Conservation (phyloP, 176 grass and related monocot genomes). For the Rhynchospora breviuscula region DNA sequence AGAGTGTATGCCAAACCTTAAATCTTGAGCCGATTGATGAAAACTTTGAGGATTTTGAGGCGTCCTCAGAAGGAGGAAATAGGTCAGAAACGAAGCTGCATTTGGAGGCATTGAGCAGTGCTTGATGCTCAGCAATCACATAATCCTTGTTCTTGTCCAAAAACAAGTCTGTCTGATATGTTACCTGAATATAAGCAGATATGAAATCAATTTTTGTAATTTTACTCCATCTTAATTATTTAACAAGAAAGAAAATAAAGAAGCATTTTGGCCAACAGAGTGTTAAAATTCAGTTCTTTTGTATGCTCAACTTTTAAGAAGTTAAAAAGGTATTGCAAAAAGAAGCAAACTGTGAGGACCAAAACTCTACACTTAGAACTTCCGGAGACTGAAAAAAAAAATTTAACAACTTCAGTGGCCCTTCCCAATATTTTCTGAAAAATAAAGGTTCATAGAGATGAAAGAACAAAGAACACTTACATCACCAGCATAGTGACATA, state of each 20-base stretch:
- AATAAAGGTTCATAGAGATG: neutral
- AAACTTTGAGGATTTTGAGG: constrained; percentile 97
- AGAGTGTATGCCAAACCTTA: constrained; percentile 46
- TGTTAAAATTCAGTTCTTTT: neutral
- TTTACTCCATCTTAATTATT: neutral
- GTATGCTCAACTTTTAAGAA: neutral
- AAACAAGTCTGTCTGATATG: constrained; percentile 92
- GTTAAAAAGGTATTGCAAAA: neutral
- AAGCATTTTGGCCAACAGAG: neutral
- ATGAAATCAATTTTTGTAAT: neutral
- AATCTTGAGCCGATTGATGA: constrained; percentile 95
- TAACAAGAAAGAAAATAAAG: neutral
- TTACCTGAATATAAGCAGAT: constrained; percentile 49
- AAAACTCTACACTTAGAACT: neutral
- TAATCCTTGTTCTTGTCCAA: constrained; percentile 99
- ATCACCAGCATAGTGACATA: constrained; percentile 95
- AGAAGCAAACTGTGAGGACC: neutral
- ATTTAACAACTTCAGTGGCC: constrained; percentile 11
- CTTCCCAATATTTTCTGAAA: constrained; percentile 2
- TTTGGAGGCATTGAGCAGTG: constrained; percentile 62
- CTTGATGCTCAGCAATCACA: constrained; percentile 96
- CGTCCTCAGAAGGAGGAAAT: constrained; percentile 63
- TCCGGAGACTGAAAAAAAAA: neutral
- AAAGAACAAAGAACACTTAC: constrained; percentile 43
- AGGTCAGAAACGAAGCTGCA: constrained; percentile 78